Evolutionary conservation across 768 basidiomycete genomes (phyloP).

Genomic region (Russula brevipes): DNA sequence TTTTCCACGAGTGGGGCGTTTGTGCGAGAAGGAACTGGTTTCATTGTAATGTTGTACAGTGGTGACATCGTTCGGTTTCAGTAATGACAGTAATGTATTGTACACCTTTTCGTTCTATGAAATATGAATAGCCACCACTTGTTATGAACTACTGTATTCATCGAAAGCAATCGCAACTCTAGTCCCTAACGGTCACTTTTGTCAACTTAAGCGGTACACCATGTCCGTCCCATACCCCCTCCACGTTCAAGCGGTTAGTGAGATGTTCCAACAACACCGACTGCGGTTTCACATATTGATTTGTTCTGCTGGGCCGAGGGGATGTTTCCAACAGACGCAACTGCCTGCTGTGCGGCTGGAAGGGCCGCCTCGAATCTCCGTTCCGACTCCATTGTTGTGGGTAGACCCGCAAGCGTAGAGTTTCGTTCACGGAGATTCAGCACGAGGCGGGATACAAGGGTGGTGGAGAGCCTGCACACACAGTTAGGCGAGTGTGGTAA

Average conservation of each 20-base stretch:
- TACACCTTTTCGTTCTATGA: background rate
- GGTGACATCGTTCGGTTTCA: background rate
- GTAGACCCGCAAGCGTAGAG: background rate
- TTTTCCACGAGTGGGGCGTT: background rate
- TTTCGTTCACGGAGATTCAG: conserved; percentile 15
- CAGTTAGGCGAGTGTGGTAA: background rate
- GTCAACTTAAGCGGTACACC: no score
- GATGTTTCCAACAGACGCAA: background rate
- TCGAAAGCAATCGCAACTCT: no score
- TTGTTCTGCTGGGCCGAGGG: background rate
- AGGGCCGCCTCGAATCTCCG: conserved; percentile 5
- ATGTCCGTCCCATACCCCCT: no score
- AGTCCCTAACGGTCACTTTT: no score
- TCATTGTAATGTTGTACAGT: background rate
- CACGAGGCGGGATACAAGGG: conserved; percentile 18
- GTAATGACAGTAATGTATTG: background rate
- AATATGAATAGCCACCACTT: background rate
- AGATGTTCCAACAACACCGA: background rate
- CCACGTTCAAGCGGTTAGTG: background rate
- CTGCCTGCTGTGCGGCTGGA: background rate
- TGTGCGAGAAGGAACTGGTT: no score
- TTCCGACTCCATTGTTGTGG: conserved; percentile 3
- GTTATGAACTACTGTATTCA: no score
- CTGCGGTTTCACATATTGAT: background rate
- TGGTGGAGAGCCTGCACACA: conserved; percentile 7